Evolutionary conservation across 2,329 filamentous ascomycete species (phyloP).

Genomic region (Botrytis deweyae): DNA sequence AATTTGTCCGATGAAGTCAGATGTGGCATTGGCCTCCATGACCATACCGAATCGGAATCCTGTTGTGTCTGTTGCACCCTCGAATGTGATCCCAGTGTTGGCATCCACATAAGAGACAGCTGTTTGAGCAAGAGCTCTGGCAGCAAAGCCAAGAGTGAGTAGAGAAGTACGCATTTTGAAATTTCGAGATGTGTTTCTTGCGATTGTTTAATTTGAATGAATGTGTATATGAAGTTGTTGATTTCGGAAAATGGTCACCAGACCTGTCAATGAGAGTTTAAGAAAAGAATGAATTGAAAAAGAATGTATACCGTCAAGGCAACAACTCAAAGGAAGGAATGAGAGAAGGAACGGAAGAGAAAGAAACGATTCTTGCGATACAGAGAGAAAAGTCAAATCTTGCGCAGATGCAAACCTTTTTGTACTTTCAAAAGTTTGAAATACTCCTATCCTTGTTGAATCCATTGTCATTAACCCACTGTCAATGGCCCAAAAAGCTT

Average conservation of each 20-base stretch:
- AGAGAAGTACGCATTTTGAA: constrained; percentile 19
- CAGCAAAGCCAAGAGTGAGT: constrained; percentile 11
- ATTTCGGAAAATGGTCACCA: constrained; percentile 7
- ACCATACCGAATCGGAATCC: constrained; percentile 52
- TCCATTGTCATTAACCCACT: neutral
- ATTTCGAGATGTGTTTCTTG: neutral
- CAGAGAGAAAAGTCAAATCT: neutral
- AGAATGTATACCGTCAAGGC: constrained; percentile 21
- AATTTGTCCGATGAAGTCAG: constrained; percentile 56
- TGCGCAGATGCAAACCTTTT: constrained; percentile 13
- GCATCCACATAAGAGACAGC: constrained; percentile 43
- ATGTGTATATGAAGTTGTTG: constrained; percentile 6
- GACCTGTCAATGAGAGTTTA: constrained; percentile 16
- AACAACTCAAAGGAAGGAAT: constrained; percentile 5
- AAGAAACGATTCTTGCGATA: constrained; percentile 7
- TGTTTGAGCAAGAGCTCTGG: constrained; percentile 26
- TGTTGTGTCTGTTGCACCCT: constrained; percentile 39
- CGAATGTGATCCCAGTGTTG: constrained; percentile 48
- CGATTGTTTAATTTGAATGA: neutral
- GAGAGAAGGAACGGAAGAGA: constrained; percentile 8
- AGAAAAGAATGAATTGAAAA: constrained; percentile 20
- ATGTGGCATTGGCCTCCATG: constrained; percentile 48
- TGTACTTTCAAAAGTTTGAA: constrained; percentile 6
- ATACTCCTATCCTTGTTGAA: neutral
- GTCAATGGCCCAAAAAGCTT: neutral